Base-by-base conservation (phyloP, 805 yeast species). In the Sporopachydermia lactativora region DNA sequence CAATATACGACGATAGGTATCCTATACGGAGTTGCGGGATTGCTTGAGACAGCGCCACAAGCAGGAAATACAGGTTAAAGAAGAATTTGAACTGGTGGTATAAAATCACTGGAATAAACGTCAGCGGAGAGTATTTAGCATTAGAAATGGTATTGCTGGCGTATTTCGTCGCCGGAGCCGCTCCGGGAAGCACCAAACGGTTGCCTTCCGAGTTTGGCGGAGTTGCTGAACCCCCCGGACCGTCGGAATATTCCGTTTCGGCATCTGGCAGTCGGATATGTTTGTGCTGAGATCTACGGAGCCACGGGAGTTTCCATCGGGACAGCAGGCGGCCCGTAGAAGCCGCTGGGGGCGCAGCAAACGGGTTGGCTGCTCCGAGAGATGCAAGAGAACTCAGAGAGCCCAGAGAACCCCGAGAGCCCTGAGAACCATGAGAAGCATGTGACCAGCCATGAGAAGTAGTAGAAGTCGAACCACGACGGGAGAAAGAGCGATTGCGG, bases 61-160 rank as follows among this genome's bases (percentile, higher is more conserved):
- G 53, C 40, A 94, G 62, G 55, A 92, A 92, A 59, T 92, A 92
- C 38, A 92, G 64, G 60, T 92, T 92, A 70, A 86, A 92, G 61
- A 92, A 92, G 58, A 92, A 89, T 63, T 88, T 86, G 75, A 92
- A 92, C 65, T 92, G 99, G 57, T 89, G 96, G 58, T 82, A 94
- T 19, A 92, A 68, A 41, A 92, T 76, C 36, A 84, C 68, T 3
- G 99, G 99, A 5, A 92, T 61, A 52, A 92, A 92, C 1, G 95
- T 77, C 31, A 85, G 55, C 2, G 92, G 83, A 50, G 83, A 83
- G 61, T 92, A 92, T 60, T 88, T 89, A 16, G 98, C 97, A 59
- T 92, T 92, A 38, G 95, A 82, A 11, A 92, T 72, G 4, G 92
- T 83, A 57, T 92, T 92, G 8, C 84, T 61, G 1, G 92, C 62